Evolutionary conservation across 768 basidiomycete species (phyloP).

Genomic region (Podaxis mareebaensis): DNA sequence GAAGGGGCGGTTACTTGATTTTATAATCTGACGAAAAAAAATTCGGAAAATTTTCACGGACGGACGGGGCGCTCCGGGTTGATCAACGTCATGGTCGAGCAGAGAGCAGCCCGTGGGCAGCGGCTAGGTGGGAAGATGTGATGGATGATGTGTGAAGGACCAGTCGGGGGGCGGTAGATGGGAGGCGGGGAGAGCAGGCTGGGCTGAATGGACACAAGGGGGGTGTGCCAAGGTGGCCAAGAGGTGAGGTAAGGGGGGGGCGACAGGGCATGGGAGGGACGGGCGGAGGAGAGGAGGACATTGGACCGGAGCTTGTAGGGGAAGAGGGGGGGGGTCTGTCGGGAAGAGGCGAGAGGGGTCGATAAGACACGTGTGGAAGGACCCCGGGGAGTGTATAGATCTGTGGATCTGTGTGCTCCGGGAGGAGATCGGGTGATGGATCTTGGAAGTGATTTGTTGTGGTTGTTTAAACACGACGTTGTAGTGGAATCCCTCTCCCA

Average conservation of each 20-base stretch:
- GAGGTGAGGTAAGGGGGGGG: background rate
- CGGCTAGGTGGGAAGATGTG: background rate
- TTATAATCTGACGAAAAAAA: background rate
- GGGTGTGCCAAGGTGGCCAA: background rate
- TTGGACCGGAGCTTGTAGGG: slow-evolving; percentile 2
- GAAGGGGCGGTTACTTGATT: no score
- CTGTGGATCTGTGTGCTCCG: slow-evolving; percentile 15
- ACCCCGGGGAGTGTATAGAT: slow-evolving; percentile 9
- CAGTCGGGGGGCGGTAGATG: background rate
- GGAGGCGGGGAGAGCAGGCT: background rate
- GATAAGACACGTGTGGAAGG: slow-evolving; percentile 8
- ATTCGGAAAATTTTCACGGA: background rate
- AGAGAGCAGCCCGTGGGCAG: background rate
- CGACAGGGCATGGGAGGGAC: background rate
- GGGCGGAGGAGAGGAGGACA: background rate
- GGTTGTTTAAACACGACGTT: slow-evolving; percentile 15
- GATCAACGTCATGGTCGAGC: background rate
- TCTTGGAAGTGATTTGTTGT: slow-evolving; percentile 2
- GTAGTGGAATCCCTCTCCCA: slow-evolving; percentile 4
- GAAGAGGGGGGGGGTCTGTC: background rate
- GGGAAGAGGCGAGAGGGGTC: slow-evolving; percentile 7
- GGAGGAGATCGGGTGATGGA: slow-evolving; percentile 14
- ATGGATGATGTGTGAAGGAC: background rate
- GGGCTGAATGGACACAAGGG: background rate
- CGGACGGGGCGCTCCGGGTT: background rate